Base-by-base conservation (phyloP, 257 asterid species). In the Nyctanthes arbortristis region DNA sequence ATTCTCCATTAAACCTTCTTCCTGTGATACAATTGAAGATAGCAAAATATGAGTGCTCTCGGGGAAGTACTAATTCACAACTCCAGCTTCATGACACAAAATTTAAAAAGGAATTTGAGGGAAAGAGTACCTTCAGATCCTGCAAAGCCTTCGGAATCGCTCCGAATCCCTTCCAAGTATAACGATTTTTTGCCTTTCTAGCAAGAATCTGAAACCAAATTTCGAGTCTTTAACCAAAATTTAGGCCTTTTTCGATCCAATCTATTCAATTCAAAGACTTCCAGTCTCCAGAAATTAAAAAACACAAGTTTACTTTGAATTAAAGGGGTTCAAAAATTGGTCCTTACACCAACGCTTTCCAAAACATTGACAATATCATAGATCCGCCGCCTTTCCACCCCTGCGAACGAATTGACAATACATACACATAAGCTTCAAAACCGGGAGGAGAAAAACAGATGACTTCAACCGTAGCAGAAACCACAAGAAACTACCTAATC, bases 301-400 rank as follows among this genome's bases (percentile, higher is more conserved):
- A 5, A 13, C 33, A 36, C 37, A 31, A 33, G 8, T 5, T 11
- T 13, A 18, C 12, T 43, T 43, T 1, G 13, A 22, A 0, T 18
- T 7, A 5, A 24, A 45, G n/a, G 24, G 24, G 27, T 31, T 13
- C 11, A 49, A 59, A 62, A 24, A 34, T 69, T 34, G 14, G 71
- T 69, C 66, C 96, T 84, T 88, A 94, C 97, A 22, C 99, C 99
- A 73, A 94, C 87, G 33, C 99, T 94, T 73, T 94, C 96, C 86
- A 91, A 68, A 56, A 94, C 97, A 81, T 91, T 91, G 30, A 94
- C 99, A 3, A 94, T 94, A 60, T 91, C 99, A 70, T 94, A 94
- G 91, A 94, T 94, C 86, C 96, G 93, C 85, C 99, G 72, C 85
- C 99, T 89, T 63, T 94, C 99, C 49, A 94, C 99, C 55, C 97